Evolutionary conservation across 2,329 filamentous ascomycete genomes (phyloP).

Genomic region (Ilyonectria mors-panacis): DNA sequence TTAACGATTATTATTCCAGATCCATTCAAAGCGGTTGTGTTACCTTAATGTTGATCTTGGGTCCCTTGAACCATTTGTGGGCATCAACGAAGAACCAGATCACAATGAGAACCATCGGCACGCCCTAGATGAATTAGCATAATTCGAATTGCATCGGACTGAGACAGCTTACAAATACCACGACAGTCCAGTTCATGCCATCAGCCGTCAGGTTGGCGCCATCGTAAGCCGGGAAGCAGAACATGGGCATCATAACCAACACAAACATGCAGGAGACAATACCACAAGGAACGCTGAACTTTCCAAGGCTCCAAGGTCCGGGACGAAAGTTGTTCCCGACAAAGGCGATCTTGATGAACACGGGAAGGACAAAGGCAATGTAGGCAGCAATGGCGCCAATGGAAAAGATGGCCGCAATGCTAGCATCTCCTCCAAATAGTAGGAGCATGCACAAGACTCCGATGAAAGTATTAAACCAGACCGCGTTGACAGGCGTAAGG

Average conservation of each 20-base stretch:
- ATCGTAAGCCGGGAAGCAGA: conserved; percentile 26
- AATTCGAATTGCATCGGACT: no score
- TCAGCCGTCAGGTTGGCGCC: conserved; percentile 21
- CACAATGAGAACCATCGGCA: conserved; percentile 11
- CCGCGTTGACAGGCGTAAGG: conserved; percentile 27
- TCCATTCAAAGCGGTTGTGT: no score
- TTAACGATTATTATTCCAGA: background rate
- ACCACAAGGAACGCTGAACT: conserved; percentile 20
- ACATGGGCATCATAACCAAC: conserved; percentile 34
- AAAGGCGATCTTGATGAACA: conserved; percentile 33
- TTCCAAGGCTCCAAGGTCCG: conserved; percentile 31
- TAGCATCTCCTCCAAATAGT: conserved; percentile 29
- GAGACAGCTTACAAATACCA: conserved; percentile 25
- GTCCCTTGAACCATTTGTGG: conserved; percentile 34
- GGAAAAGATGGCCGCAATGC: conserved; percentile 31
- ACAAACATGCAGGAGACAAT: conserved; percentile 22
- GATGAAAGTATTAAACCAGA: conserved; percentile 33
- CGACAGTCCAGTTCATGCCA: conserved; percentile 34
- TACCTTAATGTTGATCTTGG: conserved; percentile 31
- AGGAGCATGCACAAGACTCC: conserved; percentile 31
- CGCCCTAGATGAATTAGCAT: conserved; percentile 10
- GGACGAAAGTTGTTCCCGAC: conserved; percentile 33
- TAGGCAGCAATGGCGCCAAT: conserved; percentile 31
- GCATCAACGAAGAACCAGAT: conserved; percentile 33
- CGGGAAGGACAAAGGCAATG: conserved; percentile 28